phyloP scores from a whole-genome alignment of 768 basidiomycete species.

The Lentinula raphanica region DNA sequence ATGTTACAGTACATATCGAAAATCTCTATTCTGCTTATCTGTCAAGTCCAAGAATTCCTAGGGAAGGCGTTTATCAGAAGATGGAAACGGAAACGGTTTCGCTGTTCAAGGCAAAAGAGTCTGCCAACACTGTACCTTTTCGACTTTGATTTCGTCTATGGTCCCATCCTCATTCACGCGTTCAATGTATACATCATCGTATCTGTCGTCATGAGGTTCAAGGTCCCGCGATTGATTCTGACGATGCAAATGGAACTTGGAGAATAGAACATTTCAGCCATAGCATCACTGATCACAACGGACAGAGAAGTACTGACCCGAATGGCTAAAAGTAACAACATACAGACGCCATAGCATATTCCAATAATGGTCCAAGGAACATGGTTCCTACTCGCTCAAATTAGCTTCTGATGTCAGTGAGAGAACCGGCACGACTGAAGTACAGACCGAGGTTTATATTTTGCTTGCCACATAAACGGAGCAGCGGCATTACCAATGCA shows the following conservation, averaged over 20 bases:
- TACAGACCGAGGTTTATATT: conserved; percentile 58
- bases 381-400: conserved; percentile 43
- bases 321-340: conserved; percentile 24
- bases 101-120: background rate
- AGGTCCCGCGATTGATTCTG: conserved; percentile 65
- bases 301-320: background rate
- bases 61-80: background rate
- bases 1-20: conserved; percentile 59
- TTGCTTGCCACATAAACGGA: conserved; percentile 75
- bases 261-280: background rate
- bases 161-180: conserved; percentile 46
- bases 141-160: conserved; percentile 50
- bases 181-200: conserved; percentile 61
- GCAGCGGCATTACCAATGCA: conserved; percentile 52
- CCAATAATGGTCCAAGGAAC: conserved; percentile 78
- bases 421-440: background rate
- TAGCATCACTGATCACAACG: background rate
- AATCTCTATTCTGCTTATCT: conserved; percentile 66
- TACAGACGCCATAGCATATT: conserved; percentile 52
- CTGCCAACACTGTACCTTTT: conserved; percentile 64
- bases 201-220: conserved; percentile 46
- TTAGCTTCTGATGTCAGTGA: background rate
- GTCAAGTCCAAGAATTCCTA: conserved; percentile 76
- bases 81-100: background rate
- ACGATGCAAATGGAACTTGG: conserved; percentile 29